Base-by-base conservation (phyloP, 805 yeast species). In the Saccharomycopsis sp. region DNA sequence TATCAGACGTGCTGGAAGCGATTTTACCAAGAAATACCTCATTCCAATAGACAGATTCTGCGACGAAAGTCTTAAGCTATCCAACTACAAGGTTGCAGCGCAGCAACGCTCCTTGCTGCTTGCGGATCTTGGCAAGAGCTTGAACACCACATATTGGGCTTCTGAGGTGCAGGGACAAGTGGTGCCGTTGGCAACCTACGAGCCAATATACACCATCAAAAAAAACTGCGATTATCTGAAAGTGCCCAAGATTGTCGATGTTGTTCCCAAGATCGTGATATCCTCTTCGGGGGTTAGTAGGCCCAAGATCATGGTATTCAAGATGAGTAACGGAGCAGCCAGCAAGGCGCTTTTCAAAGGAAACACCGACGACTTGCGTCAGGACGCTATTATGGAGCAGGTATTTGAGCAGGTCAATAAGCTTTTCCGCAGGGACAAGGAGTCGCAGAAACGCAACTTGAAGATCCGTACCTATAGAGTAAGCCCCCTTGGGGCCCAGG, bases 361-460 rank as follows among this genome's bases (percentile, higher is more conserved):
- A 24, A 91, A 96, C 3, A 79, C 89, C 8, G 99, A 94, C 71
- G 99, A 94, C 71, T 73, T 94, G 55, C 75, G 98, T 54, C 99
- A 95, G 71, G 99, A 94, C 71, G 88, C 96, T 0, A 89, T 94
- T 57, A 95, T 94, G 99, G 95, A 92, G 68, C 98, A 94, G 68
- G 98, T 92, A 1, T 94, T 95, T 69, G 86, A 79, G 20, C 89
- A 91, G 65, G 97, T 91, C 15, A 91, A 91, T 66, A 70, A 75
- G 14, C 79, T 90, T 41, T 76, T 92, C 57, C 68, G 64, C 9
- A 73, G 73, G 23, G 83, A 88, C 65, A 76, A 76, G 55, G 80
- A 79, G 34, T 76, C 92, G 0, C 68, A 83, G 24, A 76, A 72
- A 54, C 69, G 91, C n/a, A 70, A 74, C 1, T 72, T 92, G 58